Evolutionary conservation across 1,284 basidiomycete genomes (phyloP), one percentile per base, ranked within the genome.

Genomic region (Marasmius oreades): DNA sequence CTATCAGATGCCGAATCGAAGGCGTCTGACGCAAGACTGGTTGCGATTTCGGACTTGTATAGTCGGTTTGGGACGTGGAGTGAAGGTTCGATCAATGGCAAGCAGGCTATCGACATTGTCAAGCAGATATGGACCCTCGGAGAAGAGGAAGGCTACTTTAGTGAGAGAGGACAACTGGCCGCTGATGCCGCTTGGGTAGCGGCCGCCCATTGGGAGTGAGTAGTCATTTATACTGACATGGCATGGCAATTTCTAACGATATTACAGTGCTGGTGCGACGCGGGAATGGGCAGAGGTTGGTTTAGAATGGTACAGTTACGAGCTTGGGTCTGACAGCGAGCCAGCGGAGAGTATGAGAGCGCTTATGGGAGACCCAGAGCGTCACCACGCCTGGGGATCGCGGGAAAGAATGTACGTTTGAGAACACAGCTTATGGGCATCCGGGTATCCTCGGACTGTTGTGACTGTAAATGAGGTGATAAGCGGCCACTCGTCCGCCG

Each of bases 191-290:
- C 73, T 14, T 77, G 73, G 70, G 76, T 86, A 33, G 81, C 83
- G 8, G 80, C 79, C 18, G 73, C 83, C 6, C 83, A 86, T 70
- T 77, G 74, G 7, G 83, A 86, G 84, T 86, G 63, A 69, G 81
- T 67, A 6, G 28, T 47, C 26, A 53, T 36, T 51, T 46, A 11
- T 44, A 54, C 53, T 3, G 3, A 18, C 36, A 33, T 45, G 31
- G 46, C 55, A 37, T 53, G 24, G n/a, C 56, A 42, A 39, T 53
- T 16, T n/a, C 45, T 53, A 24, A 48, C 45, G 37, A 11, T 26
- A 24, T 55, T 33, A 22, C 63, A 85, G 83, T 64, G 71, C 66
- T 51, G 57, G 60, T 22, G 77, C 77, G 14, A 73, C 72, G 12
- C 64, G 66, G 37, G 70, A 72, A 56, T 87, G 84, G 84, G 79